Base-by-base conservation (phyloP, 169 alveolate species). In the Plasmodium relictum region DNA sequence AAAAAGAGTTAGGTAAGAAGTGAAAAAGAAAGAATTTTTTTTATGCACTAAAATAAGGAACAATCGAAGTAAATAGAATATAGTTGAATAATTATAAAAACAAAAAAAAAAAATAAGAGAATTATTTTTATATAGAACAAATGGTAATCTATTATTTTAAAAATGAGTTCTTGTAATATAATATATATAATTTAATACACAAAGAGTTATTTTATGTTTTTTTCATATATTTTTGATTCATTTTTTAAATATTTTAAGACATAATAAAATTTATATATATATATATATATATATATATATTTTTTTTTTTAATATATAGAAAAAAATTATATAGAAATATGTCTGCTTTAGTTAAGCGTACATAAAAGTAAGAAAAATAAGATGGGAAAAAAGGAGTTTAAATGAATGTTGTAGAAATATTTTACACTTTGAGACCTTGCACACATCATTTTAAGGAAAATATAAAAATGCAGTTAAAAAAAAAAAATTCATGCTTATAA, bases 321-420 rank as follows among this genome's bases (percentile, higher is more conserved):
- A 58, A 31, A 42, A 48, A 26, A 56, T 18, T 20, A 8, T 58
- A 18, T 56, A 72, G n/a, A 48, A 42, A 31, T n/a, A 58, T 22
- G 45, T 71, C 58, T 31, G 54, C 59, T 73, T 72, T 63, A 61
- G 42, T 73, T 31, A 10, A 58, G 39, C 0, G 59, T 42, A 41
- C 41, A 73, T 68, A 68, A 74, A 74, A 74, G 63, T 44, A 62
- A 44, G 56, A 72, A 24, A 54, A 73, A 56, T 54, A 73, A 73
- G 58, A 73, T 24, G 22, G 63, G 12, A 54, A 22, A 39, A 37
- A 48, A 63, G 14, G 66, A 52, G 42, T 22, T 58, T 37, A 78
- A 22, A 61, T 54, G 62, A 54, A 83, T 83, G 85, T 83, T 83
- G 91, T 83, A 83, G 91, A 83, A 83, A 83, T 83, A 83, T 66